These are phyloP conservation scores for Mesotaenium endlicherianum DNA, from an alignment of 139 green algal species.

Conservation along the genomic window DNA sequence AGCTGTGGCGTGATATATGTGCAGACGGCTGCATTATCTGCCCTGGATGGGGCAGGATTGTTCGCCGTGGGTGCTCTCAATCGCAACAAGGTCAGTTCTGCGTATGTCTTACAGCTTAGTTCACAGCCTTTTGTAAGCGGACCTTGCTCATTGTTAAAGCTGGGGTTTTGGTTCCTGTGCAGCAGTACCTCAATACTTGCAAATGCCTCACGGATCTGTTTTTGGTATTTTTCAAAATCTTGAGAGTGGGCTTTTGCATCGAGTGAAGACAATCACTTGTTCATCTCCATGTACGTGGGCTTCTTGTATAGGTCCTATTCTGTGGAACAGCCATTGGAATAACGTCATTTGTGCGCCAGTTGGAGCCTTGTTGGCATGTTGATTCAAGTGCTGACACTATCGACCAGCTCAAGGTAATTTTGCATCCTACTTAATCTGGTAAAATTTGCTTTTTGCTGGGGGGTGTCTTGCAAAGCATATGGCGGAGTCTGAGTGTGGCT, in stretches of 20 bases:
- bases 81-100: not conserved
- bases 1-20: slow-evolving; percentile 4
- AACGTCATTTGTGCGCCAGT: slow-evolving; percentile 41
- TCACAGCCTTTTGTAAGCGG: not conserved
- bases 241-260: not conserved
- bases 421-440: not conserved
- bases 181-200: not conserved
- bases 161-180: no score
- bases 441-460: not conserved
- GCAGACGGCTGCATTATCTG: not conserved
- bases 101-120: not conserved
- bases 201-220: not conserved
- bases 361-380: slow-evolving; percentile 48
- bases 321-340: slow-evolving; percentile 28
- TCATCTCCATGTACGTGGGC: not conserved
- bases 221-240: not conserved
- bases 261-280: not conserved
- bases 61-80: not conserved
- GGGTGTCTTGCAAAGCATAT: no score
- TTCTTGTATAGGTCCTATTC: slow-evolving; percentile 42
- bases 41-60: slow-evolving; percentile 5
- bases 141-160: not conserved
- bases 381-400: slow-evolving; percentile 29
- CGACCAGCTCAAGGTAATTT: slow-evolving; percentile 36
- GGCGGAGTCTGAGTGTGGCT: no score